These are phyloP conservation scores for Chimonanthus salicifolius DNA, from an alignment of 164 flowering plant genomes.

Conservation along the genomic window DNA sequence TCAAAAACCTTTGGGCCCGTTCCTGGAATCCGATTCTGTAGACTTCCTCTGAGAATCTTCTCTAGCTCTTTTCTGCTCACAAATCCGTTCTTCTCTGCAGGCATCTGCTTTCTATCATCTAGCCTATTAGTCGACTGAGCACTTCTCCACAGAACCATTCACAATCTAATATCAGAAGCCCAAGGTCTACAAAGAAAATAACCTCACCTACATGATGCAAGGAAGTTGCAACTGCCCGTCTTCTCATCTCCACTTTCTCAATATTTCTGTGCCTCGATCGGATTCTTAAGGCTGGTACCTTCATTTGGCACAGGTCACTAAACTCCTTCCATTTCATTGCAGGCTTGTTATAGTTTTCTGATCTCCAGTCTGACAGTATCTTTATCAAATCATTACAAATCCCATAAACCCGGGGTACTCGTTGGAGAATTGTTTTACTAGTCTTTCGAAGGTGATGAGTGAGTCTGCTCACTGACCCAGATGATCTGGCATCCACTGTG, in stretches of 20 bases:
- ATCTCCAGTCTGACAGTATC: conserved; percentile 72
- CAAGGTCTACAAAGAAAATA: conserved; percentile 68
- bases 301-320: conserved; percentile 67
- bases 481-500: conserved; percentile 92
- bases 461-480: conserved; percentile 72
- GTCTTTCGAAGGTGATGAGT: conserved; percentile 60
- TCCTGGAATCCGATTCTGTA: conserved; percentile 70
- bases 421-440: conserved; percentile 66
- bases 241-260: conserved; percentile 67
- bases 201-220: conserved; percentile 84
- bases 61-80: conserved; percentile 69
- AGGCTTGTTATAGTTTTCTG: conserved; percentile 62
- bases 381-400: conserved; percentile 66
- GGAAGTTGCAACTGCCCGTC: conserved; percentile 57
- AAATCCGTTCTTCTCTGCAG: conserved; percentile 55
- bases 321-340: conserved; percentile 85
- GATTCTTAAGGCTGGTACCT: conserved; percentile 59
- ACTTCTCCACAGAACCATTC: conserved; percentile 90
- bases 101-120: conserved; percentile 41
- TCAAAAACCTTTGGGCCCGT: conserved; percentile 64
- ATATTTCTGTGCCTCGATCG: conserved; percentile 58
- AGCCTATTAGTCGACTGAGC: conserved; percentile 52
- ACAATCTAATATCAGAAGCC: conserved; percentile 68
- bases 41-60: conserved; percentile 60
- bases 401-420: conserved; percentile 76